Conservation (phyloP, 129 eudicot genomes). For the Artemisia annua region DNA sequence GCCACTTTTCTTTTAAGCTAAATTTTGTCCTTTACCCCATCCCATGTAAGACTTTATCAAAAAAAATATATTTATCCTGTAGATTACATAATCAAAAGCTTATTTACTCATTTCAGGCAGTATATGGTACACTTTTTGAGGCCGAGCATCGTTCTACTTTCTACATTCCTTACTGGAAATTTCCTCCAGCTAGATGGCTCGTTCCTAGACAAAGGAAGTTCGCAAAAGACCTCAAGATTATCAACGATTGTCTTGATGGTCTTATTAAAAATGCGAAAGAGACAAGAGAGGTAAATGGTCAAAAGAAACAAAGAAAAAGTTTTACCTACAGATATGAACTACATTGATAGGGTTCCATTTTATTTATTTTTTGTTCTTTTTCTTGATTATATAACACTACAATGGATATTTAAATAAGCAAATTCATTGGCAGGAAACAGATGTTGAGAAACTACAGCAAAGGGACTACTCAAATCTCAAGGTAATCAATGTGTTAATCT, state of each 20-base stretch:
- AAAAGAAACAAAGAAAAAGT: background rate
- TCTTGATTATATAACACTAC: too few species aligned
- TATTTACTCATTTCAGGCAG: constrained; percentile 59
- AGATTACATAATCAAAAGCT: background rate
- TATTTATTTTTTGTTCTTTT: background rate
- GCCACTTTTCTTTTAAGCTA: too few species aligned
- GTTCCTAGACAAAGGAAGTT: constrained; percentile 95
- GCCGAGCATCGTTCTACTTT: constrained; percentile 98
- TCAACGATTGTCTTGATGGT: constrained; percentile 93
- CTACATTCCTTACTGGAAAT: constrained; percentile 96
- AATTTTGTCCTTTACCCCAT: too few species aligned
- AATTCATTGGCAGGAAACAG: constrained; percentile 68
- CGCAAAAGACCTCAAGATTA: constrained; percentile 70
- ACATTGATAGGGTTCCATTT: too few species aligned
- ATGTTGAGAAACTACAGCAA: constrained; percentile 95
- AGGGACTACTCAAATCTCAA: constrained; percentile 91
- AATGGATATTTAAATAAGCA: background rate
- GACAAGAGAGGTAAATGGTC: constrained; percentile 73
- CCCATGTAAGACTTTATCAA: too few species aligned
- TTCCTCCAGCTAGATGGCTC: constrained; percentile 87
- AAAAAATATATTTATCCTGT: background rate
- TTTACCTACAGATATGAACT: too few species aligned
- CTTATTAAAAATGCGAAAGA: constrained; percentile 94
- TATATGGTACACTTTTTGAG: constrained; percentile 96
- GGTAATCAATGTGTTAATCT: constrained; percentile 32